Evolutionary conservation across 2,329 filamentous ascomycete genomes (phyloP), one percentile per base, ranked within the genome.

Genomic region (Exutisphaerella laricina): DNA sequence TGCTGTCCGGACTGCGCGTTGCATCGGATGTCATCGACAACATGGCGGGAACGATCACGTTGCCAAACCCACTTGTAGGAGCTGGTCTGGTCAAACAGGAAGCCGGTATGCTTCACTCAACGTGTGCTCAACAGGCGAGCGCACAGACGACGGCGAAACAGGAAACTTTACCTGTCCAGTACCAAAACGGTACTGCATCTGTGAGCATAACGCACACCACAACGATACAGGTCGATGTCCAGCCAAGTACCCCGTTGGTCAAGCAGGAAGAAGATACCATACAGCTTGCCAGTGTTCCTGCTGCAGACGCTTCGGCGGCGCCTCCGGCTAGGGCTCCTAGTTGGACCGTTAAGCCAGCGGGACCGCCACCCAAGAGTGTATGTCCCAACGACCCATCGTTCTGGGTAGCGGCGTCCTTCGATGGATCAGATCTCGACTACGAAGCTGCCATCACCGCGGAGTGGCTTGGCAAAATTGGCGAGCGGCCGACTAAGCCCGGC

Each of bases 1-100:
- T 97, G 60, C 72, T 98, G 3, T 96, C 92, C 2, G 94, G 92
- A 2, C 73, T 98, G 4, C 82, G 92, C 37, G 92, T 85, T 3
- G 92, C 92, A 8, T 83, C 85, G 3, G 89, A 97, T 59, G 78
- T 98, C 2, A 71, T 95, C 26, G 82, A 90, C 41, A 71, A 79
- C 2, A 77, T 96, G 62, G 72, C 92, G 22, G 92, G 92, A 1
- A 82, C 88, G 0, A 88, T 98, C 46, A 70, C 82, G 32, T 71
- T 95, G 8, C 84, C 85, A 0, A 73, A 72, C 3, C 88, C 88
- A 1, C 73, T 98, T 3, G 78, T 97, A 13, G 74, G 79, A 46
- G 72, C 82, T 5, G 43, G 45, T 5, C 25, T 53, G 7, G 37
- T 57, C 50, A 79, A 83, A 66, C 66, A 50, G 16, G 58, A 58